These are phyloP conservation scores for Nicotiana noctiflora DNA, from an alignment of 257 asterid species.

Conservation along the genomic window DNA sequence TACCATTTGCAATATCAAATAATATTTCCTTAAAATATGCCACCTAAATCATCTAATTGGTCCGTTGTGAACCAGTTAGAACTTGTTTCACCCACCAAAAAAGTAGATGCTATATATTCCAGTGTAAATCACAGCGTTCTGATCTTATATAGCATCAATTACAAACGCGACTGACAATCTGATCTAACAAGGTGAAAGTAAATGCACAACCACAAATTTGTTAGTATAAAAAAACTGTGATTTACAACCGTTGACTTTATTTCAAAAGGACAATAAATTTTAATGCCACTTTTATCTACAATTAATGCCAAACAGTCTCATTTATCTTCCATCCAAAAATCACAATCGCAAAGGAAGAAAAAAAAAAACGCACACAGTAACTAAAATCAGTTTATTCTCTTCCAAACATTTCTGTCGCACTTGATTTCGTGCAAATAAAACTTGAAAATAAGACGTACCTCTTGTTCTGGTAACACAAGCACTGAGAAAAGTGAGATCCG, in stretches of 20 bases:
- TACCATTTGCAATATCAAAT: not conserved
- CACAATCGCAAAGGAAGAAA: not conserved
- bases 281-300: not conserved
- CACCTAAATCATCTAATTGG: not conserved
- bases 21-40: not conserved
- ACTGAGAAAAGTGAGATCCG: constrained; percentile 9
- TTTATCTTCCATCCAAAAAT: not conserved
- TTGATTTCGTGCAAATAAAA: not conserved
- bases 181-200: not conserved
- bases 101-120: not conserved
- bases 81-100: not conserved
- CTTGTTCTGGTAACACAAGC: constrained; percentile 13
- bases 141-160: not conserved
- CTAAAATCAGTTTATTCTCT: not conserved
- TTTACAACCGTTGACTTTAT: not conserved
- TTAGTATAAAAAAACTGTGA: not conserved
- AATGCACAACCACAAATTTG: not conserved
- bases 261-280: not conserved
- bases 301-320: not conserved
- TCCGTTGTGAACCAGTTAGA: not conserved
- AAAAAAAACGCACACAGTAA: not conserved
- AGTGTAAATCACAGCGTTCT: not conserved
- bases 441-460: constrained; percentile 8
- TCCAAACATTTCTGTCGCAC: not conserved
- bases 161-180: not conserved